Evolutionary conservation across 257 asterid species (phyloP), one percentile per base, ranked within the genome.

Genomic region (Thymus quinquecostatus): DNA sequence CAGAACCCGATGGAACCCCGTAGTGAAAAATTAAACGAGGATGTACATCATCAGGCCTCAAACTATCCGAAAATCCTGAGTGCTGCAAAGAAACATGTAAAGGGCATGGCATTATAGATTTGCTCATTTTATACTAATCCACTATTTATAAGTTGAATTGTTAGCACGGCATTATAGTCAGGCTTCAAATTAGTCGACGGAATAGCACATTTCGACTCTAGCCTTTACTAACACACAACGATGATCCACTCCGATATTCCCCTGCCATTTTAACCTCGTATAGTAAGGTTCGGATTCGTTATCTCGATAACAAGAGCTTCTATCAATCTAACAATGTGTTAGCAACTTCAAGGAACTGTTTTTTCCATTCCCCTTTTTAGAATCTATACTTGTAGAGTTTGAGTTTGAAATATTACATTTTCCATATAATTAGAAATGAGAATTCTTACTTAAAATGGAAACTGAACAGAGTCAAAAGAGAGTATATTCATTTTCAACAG

Each of bases 1-100:
- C 50, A 43, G 99, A 76, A 72, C 95, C 96, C 54, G 91, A 74
- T 55, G 97, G 97, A 71, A 89, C 77, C 72, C 99, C 99, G 69
- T 86, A 88, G 75, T 94, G 99, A 77, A 89, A 94, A 77, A 85
- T 85, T 76, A 87, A 64, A 57, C 77, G 89, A 54, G 96, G 92
- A 64, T 79, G 77, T 10, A 91, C 75, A 43, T 85, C 95, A 43
- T 88, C 95, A 14, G 96, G 78, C 71, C 83, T 87, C 83, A 91
- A 71, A 76, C 83, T 85, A 65, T 85, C 96, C 44, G 86, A 73
- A 71, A 61, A 68, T 29, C 89, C 88, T 61, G 83, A 83, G 73
- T 92, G 89, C 98, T 91, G 96, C 94, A 76, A 60, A 38, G 8
- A 49, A 64, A 12, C 80, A 59, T 1, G 13, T 2, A 69, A 50